A percentile compares a stretch with the other conserved stretches of the same genome.
These are phyloP conservation scores for Mycena rebaudengoi DNA, from an alignment of 768 basidiomycete genomes.

Conservation along the genomic window DNA sequence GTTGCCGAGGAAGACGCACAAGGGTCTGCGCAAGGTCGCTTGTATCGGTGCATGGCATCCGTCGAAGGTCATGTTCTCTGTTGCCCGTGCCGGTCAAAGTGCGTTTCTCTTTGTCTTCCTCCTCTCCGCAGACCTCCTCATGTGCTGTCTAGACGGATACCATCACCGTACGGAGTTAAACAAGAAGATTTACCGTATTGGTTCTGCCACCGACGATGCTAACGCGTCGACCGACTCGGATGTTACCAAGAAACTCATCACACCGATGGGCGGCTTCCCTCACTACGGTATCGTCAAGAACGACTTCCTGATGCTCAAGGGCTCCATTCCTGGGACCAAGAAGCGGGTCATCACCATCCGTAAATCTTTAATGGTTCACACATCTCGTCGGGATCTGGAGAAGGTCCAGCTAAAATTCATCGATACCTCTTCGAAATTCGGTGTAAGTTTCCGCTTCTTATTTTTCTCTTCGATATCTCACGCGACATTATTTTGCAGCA, in stretches of 20 bases:
- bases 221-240: conserved; percentile 97
- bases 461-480: conserved; percentile 1
- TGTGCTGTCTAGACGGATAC: conserved; percentile 75
- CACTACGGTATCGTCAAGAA: conserved; percentile 99
- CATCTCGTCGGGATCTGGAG: conserved; percentile 95
- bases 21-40: conserved; percentile 99
- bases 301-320: conserved; percentile 98
- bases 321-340: conserved; percentile 93
- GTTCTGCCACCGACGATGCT: conserved; percentile 74
- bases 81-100: conserved; percentile 99
- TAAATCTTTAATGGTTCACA: conserved; percentile 97
- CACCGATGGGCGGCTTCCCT: conserved; percentile 98
- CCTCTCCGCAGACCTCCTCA: conserved; percentile 4
- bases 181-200: conserved; percentile 99
- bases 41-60: conserved; percentile 99
- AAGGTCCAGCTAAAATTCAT: conserved; percentile 99
- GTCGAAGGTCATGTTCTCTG: conserved; percentile 99
- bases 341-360: conserved; percentile 98
- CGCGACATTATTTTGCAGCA: conserved; percentile 60
- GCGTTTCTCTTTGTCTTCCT: conserved; percentile 43
- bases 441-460: conserved; percentile 61
- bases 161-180: conserved; percentile 98
- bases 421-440: conserved; percentile 97
- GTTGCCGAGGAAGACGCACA: conserved; percentile 98
- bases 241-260: conserved; percentile 92